Conservation (phyloP, 2,329 filamentous ascomycete species). For the Ascocoryne sarcoides region DNA sequence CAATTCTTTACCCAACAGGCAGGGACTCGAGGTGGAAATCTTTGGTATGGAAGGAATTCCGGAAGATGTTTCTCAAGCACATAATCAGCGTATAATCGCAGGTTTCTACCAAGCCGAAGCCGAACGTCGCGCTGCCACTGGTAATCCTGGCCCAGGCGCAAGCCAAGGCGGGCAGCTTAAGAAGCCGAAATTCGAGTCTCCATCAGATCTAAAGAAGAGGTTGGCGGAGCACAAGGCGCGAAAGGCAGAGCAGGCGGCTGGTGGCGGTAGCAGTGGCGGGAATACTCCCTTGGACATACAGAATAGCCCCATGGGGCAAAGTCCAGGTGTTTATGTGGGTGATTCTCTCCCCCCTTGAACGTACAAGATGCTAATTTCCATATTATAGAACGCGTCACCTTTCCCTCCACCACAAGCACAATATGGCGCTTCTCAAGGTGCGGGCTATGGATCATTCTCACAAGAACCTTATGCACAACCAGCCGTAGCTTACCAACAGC, state of each 20-base stretch:
- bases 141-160: constrained; percentile 61
- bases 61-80: constrained; percentile 70
- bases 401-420: constrained; percentile 23
- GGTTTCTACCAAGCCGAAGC: constrained; percentile 80
- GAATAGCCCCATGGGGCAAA: constrained; percentile 43
- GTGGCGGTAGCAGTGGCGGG: constrained; percentile 45
- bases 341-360: not conserved
- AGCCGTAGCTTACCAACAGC: constrained; percentile 35
- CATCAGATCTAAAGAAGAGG: constrained; percentile 71
- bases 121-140: constrained; percentile 71
- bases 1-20: constrained; percentile 81
- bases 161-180: constrained; percentile 57
- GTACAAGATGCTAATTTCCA: constrained; percentile 11
- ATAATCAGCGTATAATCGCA: constrained; percentile 78
- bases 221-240: constrained; percentile 69
- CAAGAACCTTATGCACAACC: constrained; percentile 31
- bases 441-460: constrained; percentile 28
- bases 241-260: constrained; percentile 48
- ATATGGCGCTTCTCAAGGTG: constrained; percentile 25
- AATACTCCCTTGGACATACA: constrained; percentile 38
- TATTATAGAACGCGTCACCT: constrained; percentile 25
- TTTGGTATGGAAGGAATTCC: constrained; percentile 98
- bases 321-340: constrained; percentile 52
- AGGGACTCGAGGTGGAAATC: constrained; percentile 85
- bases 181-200: constrained; percentile 64